Evolutionary conservation across 129 eudicot genomes (phyloP), one percentile per base, ranked within the genome.

Genomic region (Chrysanthemum makinoi): DNA sequence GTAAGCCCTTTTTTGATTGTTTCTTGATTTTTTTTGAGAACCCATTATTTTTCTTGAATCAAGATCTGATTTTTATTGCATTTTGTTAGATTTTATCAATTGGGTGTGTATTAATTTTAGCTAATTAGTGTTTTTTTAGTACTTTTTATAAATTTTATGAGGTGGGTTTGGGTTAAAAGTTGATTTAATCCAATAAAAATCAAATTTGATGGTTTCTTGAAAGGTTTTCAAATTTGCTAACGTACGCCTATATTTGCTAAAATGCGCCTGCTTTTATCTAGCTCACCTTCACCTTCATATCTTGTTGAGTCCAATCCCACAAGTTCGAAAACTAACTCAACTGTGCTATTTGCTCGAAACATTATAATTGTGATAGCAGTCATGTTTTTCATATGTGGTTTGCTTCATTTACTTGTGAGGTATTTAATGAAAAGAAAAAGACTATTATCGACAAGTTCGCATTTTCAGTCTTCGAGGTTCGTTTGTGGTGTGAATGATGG

Each of bases 381-480:
- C 26, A 62, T 94, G 56, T 81, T 90, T 69, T 84, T 94, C 54
- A 84, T 94, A 14, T 84, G 84, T 77, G 96, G 94, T 18, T 65
- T 88, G 6, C 82, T 95, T 67, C 91, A 88, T 66, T 57, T 90
- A 70, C 80, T 90, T 24, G 84, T 84, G 33, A 86, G 86, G 65
- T 88, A 76, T 70, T 69, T 95, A 17, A 65, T 81, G 4, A 90
- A 83, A 33, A 71, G 55, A 65, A 82, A 81, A 68, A 79, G 89
- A 62, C 54, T 77, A 15, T 14, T 24, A 46, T 80, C 88, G 28
- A 65, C 76, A 69, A 65, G 73, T 26, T 58, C 88, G 58, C 85
- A 73, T 8, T 62, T 87, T 53, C 86, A 81, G 24, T 82, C 95
- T 58, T 78, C 80, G 44, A 73, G 87, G 80, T 65, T 82, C 80